These are phyloP conservation scores for Diaporthe sp. DNA, from an alignment of 2,329 filamentous ascomycete genomes.

Conservation along the genomic window DNA sequence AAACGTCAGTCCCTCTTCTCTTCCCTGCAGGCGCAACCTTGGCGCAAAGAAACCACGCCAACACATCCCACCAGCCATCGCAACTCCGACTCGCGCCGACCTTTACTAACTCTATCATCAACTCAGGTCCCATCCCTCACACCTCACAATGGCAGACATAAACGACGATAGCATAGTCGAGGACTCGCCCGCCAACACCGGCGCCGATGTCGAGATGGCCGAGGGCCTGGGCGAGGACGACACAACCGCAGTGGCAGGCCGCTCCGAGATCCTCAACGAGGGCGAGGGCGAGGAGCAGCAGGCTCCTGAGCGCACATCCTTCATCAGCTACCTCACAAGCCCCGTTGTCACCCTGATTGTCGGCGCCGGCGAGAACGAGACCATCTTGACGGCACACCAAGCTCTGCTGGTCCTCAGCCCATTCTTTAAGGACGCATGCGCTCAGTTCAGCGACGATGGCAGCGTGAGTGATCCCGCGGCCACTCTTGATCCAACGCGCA, in stretches of 20 bases:
- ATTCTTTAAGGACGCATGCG: slow-evolving; percentile 76
- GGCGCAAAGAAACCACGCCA: background rate
- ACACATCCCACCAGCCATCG: background rate
- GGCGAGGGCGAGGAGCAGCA: slow-evolving; percentile 51
- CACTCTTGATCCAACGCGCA: background rate
- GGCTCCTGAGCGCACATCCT: slow-evolving; percentile 55
- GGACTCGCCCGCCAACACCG: slow-evolving; percentile 47
- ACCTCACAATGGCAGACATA: slow-evolving; percentile 49
- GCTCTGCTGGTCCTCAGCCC: slow-evolving; percentile 81
- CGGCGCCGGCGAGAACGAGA: slow-evolving; percentile 70
- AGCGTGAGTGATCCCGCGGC: slow-evolving; percentile 63
- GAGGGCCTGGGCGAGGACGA: slow-evolving; percentile 48
- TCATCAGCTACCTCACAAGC: slow-evolving; percentile 74
- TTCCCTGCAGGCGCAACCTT: background rate
- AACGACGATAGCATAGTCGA: slow-evolving; percentile 53
- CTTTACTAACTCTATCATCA: background rate
- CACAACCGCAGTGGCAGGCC: slow-evolving; percentile 31
- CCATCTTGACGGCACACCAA: slow-evolving; percentile 83
- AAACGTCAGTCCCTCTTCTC: background rate
- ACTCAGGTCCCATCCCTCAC: background rate
- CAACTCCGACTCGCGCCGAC: background rate
- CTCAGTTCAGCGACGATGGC: slow-evolving; percentile 71
- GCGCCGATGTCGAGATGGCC: slow-evolving; percentile 52
- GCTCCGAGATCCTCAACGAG: slow-evolving; percentile 55
- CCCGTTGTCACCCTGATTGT: slow-evolving; percentile 79